Conservation (phyloP, 225 moss, liverwort and hornwort genomes). For the Straminergon stramineum region DNA sequence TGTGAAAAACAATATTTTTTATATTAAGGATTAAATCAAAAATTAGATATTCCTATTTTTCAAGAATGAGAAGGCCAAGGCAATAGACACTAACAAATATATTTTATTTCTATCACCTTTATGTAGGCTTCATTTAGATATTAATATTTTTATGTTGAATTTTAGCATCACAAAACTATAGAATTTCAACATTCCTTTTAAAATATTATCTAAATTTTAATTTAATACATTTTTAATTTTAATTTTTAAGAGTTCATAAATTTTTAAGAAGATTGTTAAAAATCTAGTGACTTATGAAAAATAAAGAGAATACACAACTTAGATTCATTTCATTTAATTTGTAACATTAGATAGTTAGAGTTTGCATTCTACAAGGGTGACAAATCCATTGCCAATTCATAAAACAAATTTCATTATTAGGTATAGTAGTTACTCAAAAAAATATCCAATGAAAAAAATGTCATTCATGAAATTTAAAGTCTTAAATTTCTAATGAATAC, state of each 20-base stretch:
- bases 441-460: rapidly evolving
- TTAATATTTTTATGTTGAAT: background rate
- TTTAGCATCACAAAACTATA: background rate
- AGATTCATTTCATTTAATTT: background rate
- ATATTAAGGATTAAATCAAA: no score
- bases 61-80: rapidly evolving
- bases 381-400: background rate
- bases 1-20: no score
- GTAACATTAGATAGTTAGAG: background rate
- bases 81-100: background rate
- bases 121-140: background rate
- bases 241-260: rapidly evolving
- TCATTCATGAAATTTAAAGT: background rate
- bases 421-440: background rate
- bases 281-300: no score
- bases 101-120: background rate
- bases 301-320: background rate
- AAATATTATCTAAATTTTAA: background rate
- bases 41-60: no score
- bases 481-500: background rate
- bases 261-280: background rate
- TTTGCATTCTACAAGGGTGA: rapidly evolving
- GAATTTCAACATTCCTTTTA: background rate
- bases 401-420: background rate
- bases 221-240: background rate